phyloP scores from a whole-genome alignment of 768 basidiomycete genomes.

The Phaffia tasmanica region DNA sequence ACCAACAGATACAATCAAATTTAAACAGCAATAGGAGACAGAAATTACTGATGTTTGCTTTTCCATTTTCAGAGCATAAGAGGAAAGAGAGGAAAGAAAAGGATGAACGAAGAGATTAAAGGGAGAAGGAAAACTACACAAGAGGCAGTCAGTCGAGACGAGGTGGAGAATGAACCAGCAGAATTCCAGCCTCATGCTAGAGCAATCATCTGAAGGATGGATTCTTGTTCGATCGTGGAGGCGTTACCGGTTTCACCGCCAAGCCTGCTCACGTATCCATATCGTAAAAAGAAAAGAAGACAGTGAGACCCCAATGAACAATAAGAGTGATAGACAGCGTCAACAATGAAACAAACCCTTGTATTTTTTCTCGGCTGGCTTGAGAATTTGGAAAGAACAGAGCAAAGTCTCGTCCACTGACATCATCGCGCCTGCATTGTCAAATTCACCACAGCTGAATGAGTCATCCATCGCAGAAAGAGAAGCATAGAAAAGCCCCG shows the following conservation, averaged over 20 bases:
- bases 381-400: conserved; percentile 99
- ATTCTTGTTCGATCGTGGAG: conserved; percentile 26
- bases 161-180: background rate
- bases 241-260: conserved; percentile 16
- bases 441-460: conserved; percentile 70
- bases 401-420: conserved; percentile 93
- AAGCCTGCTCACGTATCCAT: background rate
- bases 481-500: background rate
- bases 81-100: background rate
- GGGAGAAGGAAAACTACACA: no score
- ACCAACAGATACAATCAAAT: no score
- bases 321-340: background rate
- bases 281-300: background rate
- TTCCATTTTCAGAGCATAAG: background rate
- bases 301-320: background rate
- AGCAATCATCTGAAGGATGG: background rate
- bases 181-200: no score
- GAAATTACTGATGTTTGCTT: no score
- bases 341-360: conserved; percentile 42
- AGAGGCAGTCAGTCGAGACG: background rate
- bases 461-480: background rate
- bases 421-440: conserved; percentile 99
- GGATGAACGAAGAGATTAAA: background rate
- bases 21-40: no score
- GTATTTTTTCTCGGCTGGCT: conserved; percentile 97